Percentiles rank a stretch among this genome's conserved stretches.
Conservation (phyloP, 164 flowering plant genomes). For the Sextonia rubra region DNA sequence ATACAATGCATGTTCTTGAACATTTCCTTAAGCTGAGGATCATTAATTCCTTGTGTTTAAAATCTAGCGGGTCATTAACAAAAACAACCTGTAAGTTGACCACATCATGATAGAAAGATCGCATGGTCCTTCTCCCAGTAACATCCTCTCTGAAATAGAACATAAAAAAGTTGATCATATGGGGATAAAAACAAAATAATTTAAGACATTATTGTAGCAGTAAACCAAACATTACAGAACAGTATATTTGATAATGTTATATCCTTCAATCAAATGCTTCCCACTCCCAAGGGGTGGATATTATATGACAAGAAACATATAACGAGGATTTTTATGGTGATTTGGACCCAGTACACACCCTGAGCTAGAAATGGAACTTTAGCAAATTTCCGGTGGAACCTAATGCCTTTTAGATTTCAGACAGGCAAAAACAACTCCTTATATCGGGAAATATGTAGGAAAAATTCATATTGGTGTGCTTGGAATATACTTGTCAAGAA, state of each 20-base stretch:
- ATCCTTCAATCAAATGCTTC: too few relatives aligned
- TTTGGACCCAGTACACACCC: neutral
- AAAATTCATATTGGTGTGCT: neutral
- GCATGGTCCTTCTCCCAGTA: conserved; percentile 51
- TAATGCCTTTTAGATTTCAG: neutral
- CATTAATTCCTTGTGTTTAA: neutral
- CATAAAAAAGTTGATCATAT: neutral
- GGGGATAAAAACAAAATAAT: neutral
- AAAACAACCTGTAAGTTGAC: conserved; percentile 64
- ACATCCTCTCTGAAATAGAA: conserved; percentile 60
- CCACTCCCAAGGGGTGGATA: too few relatives aligned
- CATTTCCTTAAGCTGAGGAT: neutral
- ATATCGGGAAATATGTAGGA: neutral
- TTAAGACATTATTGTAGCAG: neutral
- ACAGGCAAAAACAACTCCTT: neutral
- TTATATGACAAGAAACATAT: too few relatives aligned
- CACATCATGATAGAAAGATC: conserved; percentile 63
- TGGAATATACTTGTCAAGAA: conserved; percentile 76
- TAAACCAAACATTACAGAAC: neutral
- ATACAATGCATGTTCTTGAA: neutral
- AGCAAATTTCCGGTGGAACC: neutral
- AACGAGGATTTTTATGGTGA: neutral
- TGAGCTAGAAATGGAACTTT: neutral
- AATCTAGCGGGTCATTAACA: neutral
- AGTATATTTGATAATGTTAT: neutral